A percentile compares a stretch with the other conserved stretches of the same genome.
These are phyloP conservation scores for Fusarium coicis DNA, from an alignment of 2,329 filamentous ascomycete species.

Conservation along the genomic window DNA sequence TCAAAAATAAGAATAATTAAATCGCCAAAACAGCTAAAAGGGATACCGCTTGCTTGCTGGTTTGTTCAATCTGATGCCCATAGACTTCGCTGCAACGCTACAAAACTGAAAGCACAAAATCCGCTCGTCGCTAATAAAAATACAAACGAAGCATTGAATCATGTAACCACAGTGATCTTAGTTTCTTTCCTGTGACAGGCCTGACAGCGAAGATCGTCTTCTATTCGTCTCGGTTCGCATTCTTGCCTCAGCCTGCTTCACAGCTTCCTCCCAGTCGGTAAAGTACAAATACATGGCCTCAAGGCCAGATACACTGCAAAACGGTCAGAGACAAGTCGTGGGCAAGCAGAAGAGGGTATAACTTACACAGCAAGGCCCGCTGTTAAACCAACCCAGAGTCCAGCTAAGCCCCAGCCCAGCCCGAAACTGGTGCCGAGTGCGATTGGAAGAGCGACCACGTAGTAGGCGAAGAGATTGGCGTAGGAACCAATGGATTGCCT, in stretches of 20 bases:
- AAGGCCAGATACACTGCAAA: constrained; percentile 18
- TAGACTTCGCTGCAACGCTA: neutral
- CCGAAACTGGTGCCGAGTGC: constrained; percentile 81
- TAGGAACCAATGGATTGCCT: constrained; percentile 88
- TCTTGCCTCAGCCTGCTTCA: constrained; percentile 37
- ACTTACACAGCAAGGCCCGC: constrained; percentile 73
- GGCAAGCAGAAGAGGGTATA: fast-evolving
- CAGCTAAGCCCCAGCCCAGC: constrained; percentile 77
- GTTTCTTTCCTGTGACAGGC: neutral
- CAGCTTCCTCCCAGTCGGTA: constrained; percentile 38
- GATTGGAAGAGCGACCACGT: constrained; percentile 83
- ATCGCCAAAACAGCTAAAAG: too few species aligned
- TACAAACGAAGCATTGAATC: neutral
- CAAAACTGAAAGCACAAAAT: fast-evolving
- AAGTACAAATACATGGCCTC: constrained; percentile 35
- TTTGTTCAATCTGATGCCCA: neutral
- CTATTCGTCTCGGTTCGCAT: constrained; percentile 33
- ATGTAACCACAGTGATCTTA: fast-evolving
- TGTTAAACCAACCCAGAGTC: constrained; percentile 83
- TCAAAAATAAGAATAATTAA: too few species aligned
- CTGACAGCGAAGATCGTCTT: constrained; percentile 21
- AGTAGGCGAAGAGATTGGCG: constrained; percentile 87
- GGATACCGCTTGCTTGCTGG: neutral
- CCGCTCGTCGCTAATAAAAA: fast-evolving
- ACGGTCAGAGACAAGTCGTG: fast-evolving